Evolutionary conservation across 805 yeast genomes (phyloP).

Genomic region (Zygosaccharomyces bailii): DNA sequence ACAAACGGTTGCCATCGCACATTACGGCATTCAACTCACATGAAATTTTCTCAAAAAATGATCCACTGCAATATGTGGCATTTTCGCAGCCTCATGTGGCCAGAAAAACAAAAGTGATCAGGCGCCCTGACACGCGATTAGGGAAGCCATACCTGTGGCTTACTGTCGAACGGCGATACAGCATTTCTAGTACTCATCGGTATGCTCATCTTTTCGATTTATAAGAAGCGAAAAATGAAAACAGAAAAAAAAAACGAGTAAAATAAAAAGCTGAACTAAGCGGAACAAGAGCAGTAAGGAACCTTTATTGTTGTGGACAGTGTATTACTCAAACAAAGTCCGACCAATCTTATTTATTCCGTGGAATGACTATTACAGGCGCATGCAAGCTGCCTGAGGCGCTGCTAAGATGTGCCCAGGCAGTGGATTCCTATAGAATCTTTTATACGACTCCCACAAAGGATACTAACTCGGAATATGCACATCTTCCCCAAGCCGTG

Average conservation of each 20-base stretch:
- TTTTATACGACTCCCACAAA: constrained; percentile 26
- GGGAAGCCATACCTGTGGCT: constrained; percentile 8
- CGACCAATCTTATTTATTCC: neutral
- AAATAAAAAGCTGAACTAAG: neutral
- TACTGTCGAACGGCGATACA: constrained; percentile 3
- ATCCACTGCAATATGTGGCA: constrained; percentile 1
- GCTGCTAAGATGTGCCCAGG: constrained; percentile 17
- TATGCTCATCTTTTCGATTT: constrained; percentile 2
- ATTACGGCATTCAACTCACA: neutral
- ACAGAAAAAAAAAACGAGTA: neutral
- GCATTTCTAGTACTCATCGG: constrained; percentile 3
- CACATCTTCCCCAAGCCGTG: constrained; percentile 15
- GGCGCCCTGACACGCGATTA: neutral
- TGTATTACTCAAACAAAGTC: neutral
- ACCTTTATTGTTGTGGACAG: neutral
- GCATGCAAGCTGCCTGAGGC: constrained; percentile 12
- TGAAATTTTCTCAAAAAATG: neutral
- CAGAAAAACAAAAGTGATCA: neutral
- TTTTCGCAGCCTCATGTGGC: neutral
- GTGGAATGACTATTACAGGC: constrained; percentile 11
- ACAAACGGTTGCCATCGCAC: neutral
- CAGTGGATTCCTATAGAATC: constrained; percentile 13
- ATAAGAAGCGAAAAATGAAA: constrained; percentile 4
- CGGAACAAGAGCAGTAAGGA: neutral
- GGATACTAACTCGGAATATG: constrained; percentile 14